These are phyloP conservation scores for Fusarium sp. DNA, from an alignment of 2,329 filamentous ascomycete genomes.

Conservation along the genomic window DNA sequence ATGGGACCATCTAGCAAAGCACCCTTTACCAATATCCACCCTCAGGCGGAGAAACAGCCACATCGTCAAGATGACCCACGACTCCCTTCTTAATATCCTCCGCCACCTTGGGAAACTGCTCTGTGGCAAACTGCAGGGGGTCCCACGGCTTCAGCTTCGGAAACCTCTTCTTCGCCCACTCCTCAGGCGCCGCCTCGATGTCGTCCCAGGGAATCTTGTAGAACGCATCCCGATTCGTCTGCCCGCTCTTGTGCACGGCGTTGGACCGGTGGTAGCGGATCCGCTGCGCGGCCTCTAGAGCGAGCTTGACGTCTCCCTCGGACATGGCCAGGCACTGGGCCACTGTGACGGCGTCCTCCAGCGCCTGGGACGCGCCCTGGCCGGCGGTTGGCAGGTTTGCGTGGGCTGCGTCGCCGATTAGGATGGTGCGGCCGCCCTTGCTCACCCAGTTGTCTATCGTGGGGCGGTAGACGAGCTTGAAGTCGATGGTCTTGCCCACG, in stretches of 20 bases:
- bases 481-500: slow-evolving; percentile 14
- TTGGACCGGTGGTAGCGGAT: slow-evolving; percentile 20
- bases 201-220: slow-evolving; percentile 19
- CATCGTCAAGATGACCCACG: slow-evolving; percentile 5
- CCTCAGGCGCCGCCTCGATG: slow-evolving; percentile 10
- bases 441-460: slow-evolving; percentile 17
- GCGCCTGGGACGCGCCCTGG: slow-evolving; percentile 15
- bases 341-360: slow-evolving; percentile 14
- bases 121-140: slow-evolving; percentile 2
- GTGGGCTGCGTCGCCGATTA: slow-evolving; percentile 16
- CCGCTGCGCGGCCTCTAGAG: slow-evolving; percentile 11
- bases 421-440: slow-evolving; percentile 15
- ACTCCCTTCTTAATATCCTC: slow-evolving; percentile 14
- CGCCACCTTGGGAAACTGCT: slow-evolving; percentile 15
- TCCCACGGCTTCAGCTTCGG: slow-evolving; percentile 24
- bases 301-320: slow-evolving; percentile 11
- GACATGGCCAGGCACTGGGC: slow-evolving; percentile 2
- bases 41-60: slow-evolving; percentile 5
- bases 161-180: slow-evolving; percentile 13
- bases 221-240: slow-evolving; percentile 15
- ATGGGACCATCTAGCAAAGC: background rate
- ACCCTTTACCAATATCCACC: slow-evolving; percentile 9
- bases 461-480: slow-evolving; percentile 18
- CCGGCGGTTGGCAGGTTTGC: slow-evolving; percentile 18
- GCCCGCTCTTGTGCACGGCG: slow-evolving; percentile 17